Evolutionary conservation across 371 early-diverging fungal genomes (phyloP), one percentile per base, ranked within the genome.

Genomic region (Mucor piriformis): DNA sequence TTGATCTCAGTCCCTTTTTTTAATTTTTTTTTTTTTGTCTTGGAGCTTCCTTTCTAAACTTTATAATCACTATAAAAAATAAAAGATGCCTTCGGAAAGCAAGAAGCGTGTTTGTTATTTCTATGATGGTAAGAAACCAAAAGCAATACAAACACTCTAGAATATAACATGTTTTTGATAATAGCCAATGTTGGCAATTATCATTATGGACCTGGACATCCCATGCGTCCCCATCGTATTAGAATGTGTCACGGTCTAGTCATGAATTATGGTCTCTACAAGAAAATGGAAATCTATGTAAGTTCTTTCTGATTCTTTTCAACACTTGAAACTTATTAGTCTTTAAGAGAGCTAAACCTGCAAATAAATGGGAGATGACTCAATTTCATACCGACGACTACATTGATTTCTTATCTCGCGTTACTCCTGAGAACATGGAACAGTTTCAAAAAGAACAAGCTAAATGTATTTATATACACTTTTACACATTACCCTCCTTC

Each of bases 201-300:
- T 49, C 88, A 88, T 71, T 88, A 88, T 66, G 88, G 87, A 12
- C 77, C 81, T 46, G 86, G 85, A 11, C 96, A 95, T 68, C 96
- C 96, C n/a, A 98, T 98, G 99, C 96, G 97, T 65, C 99, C 99
- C 27, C 92, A 94, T 62, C 83, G 99, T 53, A 89, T 97, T 55
- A 86, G 91, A 66, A 88, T 98, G 82, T 92, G 96, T 33, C 95
- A 99, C 74, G 91, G 92, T 54, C 78, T 99, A 34, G 89, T 99
- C 6, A 76, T 93, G 61, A 89, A 90, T 16, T 97, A 95, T 77
- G 91, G 89, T 13, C 80, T 99, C 16, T 90, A 94, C 68, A 91
- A 92, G 67, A 81, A 95, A 50, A 89, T 99, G 93, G 81, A 80
- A 47, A 73, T 80, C 50, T 77, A 73, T 53, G 81, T 77, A 70